These are phyloP conservation scores for Cryptococcus sp. DNA, from an alignment of 1,284 basidiomycete species.

Conservation along the genomic window DNA sequence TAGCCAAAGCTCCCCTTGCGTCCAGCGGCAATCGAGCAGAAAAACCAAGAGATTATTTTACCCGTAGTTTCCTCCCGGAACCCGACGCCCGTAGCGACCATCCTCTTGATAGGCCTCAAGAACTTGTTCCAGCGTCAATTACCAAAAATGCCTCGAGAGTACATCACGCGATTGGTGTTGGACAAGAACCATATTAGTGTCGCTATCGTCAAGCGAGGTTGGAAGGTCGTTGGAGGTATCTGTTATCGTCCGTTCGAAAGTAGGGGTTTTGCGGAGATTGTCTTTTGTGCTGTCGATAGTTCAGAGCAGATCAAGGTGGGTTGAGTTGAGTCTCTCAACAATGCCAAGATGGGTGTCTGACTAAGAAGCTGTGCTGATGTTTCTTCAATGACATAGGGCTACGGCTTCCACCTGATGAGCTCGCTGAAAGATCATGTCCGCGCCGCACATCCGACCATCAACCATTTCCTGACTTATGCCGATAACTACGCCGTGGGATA, in stretches of 20 bases:
- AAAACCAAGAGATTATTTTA: constrained; percentile 80
- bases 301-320: constrained; percentile 94
- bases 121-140: constrained; percentile 96
- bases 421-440: constrained; percentile 94
- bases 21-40: constrained; percentile 78
- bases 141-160: constrained; percentile 98
- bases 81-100: constrained; percentile 69
- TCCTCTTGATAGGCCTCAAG: constrained; percentile 91
- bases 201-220: constrained; percentile 92
- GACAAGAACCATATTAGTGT: constrained; percentile 88
- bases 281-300: constrained; percentile 96
- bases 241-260: constrained; percentile 96
- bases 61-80: constrained; percentile 81
- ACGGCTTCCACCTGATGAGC: constrained; percentile 98
- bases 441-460: constrained; percentile 74
- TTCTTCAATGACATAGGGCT: constrained; percentile 65
- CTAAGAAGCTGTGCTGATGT: neutral
- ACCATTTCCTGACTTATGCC: constrained; percentile 96
- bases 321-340: constrained; percentile 21
- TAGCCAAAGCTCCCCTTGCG: constrained; percentile 55
- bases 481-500: constrained; percentile 99
- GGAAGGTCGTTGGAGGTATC: constrained; percentile 96
- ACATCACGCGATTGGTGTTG: constrained; percentile 93
- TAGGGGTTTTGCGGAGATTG: constrained; percentile 95
- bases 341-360: neutral